Conservation (phyloP, 495 filamentous ascomycete species). For the Neurospora intermedia region DNA sequence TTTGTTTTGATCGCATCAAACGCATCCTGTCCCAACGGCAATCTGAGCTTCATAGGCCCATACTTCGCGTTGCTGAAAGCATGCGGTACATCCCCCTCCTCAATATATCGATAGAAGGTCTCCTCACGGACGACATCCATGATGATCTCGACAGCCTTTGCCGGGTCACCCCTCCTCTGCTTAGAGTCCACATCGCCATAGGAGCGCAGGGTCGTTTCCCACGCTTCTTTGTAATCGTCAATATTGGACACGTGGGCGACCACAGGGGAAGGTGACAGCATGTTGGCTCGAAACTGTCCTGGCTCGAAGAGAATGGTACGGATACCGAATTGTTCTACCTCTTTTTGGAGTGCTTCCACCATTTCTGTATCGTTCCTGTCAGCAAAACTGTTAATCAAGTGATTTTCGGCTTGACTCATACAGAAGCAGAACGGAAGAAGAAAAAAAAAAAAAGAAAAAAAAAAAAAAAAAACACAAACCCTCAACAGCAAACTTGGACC, state of each 20-base stretch:
- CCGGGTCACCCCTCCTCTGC: slow-evolving; percentile 7
- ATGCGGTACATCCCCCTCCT: not conserved
- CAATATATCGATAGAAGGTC: not conserved
- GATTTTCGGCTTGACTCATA: not conserved
- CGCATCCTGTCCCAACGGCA: slow-evolving; percentile 6
- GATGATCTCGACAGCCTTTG: slow-evolving; percentile 9
- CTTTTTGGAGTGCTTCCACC: slow-evolving; percentile 13
- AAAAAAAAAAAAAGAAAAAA: too few species aligned
- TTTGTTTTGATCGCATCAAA: slow-evolving; percentile 7
- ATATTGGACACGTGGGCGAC: slow-evolving; percentile 1
- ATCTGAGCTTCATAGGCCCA: not conserved
- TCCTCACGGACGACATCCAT: slow-evolving; percentile 13
- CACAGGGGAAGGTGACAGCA: not conserved
- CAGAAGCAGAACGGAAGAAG: not conserved
- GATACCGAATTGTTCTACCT: slow-evolving; percentile 8
- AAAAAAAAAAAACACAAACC: not conserved
- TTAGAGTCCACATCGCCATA: slow-evolving; percentile 1
- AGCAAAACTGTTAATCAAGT: not conserved
- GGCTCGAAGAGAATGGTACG: slow-evolving; percentile 14
- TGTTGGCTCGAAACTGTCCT: slow-evolving; percentile 11
- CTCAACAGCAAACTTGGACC: slow-evolving; percentile 12
- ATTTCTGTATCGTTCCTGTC: slow-evolving; percentile 2
- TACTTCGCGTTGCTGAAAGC: too few species aligned
- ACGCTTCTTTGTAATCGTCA: slow-evolving; percentile 10
- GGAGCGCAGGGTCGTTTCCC: not conserved